Evolutionary conservation across 495 filamentous ascomycete genomes (phyloP).

Genomic region (Copromyces sp.): DNA sequence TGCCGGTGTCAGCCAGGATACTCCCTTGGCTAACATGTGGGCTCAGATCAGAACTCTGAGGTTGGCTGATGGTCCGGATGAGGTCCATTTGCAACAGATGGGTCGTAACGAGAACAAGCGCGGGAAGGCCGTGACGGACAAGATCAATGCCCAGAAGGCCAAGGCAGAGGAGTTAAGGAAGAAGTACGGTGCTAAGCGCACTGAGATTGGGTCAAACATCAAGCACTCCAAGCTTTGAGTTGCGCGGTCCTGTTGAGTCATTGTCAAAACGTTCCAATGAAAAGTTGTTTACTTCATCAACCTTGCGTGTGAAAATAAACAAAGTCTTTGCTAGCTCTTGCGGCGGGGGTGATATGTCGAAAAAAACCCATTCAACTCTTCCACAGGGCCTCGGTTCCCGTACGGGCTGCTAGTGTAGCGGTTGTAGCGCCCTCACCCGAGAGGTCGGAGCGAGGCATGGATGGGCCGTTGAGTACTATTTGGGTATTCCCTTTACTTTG

Average conservation of each 20-base stretch:
- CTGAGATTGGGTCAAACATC: conserved; percentile 40
- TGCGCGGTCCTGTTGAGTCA: not conserved
- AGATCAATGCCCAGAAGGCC: conserved; percentile 53
- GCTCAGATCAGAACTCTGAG: conserved; percentile 70
- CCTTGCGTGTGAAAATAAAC: not conserved
- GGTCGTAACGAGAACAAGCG: conserved; percentile 74
- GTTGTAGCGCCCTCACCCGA: not conserved
- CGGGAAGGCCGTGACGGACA: conserved; percentile 50
- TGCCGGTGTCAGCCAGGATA: conserved; percentile 82
- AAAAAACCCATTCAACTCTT: too few relatives aligned
- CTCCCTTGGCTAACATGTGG: conserved; percentile 81
- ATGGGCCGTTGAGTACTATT: not conserved
- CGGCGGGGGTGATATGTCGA: not conserved
- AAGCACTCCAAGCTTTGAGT: conserved; percentile 38
- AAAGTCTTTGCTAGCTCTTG: not conserved
- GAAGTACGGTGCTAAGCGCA: conserved; percentile 43
- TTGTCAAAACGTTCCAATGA: not conserved
- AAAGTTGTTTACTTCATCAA: not conserved
- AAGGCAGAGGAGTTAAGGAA: conserved; percentile 57
- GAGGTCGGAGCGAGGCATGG: not conserved
- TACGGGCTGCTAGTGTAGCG: not conserved
- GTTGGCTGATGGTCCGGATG: conserved; percentile 85
- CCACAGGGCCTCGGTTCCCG: not conserved
- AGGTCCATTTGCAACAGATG: conserved; percentile 88
- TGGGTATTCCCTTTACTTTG: not conserved